Evolutionary conservation across 2,329 filamentous ascomycete species (phyloP).

Genomic region (Trichoderma sp.): DNA sequence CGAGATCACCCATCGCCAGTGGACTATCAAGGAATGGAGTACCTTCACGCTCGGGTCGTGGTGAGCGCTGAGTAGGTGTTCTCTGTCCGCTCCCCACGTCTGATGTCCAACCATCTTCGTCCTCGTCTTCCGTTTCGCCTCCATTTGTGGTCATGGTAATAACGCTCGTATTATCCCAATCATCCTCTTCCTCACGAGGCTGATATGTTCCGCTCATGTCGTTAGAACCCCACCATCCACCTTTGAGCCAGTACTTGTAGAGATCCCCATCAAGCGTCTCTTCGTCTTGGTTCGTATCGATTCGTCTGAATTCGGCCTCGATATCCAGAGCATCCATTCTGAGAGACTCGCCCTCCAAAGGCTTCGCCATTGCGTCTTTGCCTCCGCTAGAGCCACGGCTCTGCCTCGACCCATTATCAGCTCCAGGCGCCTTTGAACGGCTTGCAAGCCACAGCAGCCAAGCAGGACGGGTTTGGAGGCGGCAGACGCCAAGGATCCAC

Average conservation of each 20-base stretch:
- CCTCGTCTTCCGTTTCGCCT: slow-evolving; percentile 36
- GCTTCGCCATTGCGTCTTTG: background rate
- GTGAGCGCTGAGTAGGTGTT: slow-evolving; percentile 72
- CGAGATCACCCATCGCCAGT: slow-evolving; percentile 68
- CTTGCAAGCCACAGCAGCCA: slow-evolving; percentile 61
- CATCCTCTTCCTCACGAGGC: slow-evolving; percentile 54
- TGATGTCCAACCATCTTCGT: slow-evolving; percentile 50
- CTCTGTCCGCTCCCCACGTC: slow-evolving; percentile 54
- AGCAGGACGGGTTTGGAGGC: slow-evolving; percentile 36
- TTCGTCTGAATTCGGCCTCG: slow-evolving; percentile 73
- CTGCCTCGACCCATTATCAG: background rate
- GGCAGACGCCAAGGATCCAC: slow-evolving; percentile 61
- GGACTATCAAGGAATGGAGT: slow-evolving; percentile 63
- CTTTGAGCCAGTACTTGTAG: slow-evolving; percentile 81
- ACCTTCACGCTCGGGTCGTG: slow-evolving; percentile 48
- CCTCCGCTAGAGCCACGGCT: background rate
- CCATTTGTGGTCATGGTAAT: slow-evolving; percentile 58
- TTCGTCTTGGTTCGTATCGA: slow-evolving; percentile 53
- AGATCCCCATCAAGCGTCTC: slow-evolving; percentile 70
- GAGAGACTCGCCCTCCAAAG: background rate
- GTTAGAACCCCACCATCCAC: slow-evolving; percentile 80
- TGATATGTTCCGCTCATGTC: slow-evolving; percentile 80
- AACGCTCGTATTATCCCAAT: slow-evolving; percentile 78
- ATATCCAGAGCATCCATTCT: slow-evolving; percentile 59
- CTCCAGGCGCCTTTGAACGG: slow-evolving; percentile 36